phyloP scores from a whole-genome alignment of 768 basidiomycete genomes.

The Lactarius akahatsu region DNA sequence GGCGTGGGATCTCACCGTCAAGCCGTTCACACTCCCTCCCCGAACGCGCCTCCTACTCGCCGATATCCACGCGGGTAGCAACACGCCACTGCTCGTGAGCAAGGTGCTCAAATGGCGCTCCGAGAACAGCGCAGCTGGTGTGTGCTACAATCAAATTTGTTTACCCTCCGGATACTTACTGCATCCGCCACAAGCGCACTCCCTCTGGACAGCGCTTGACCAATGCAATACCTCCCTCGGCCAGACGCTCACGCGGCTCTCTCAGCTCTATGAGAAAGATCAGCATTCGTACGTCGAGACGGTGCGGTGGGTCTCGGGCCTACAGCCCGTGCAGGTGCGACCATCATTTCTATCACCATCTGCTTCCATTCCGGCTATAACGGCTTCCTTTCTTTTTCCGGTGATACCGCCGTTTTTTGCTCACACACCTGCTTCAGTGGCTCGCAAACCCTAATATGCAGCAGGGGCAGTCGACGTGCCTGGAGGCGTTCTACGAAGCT shows the following conservation, averaged over 20 bases:
- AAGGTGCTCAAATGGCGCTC: slow-evolving; percentile 90
- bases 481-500: slow-evolving; percentile 57
- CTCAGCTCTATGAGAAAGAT: slow-evolving; percentile 49
- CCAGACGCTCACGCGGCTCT: slow-evolving; percentile 50
- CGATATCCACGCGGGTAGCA: slow-evolving; percentile 94
- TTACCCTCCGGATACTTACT: slow-evolving; percentile 6
- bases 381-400: not conserved
- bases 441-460: slow-evolving; percentile 52
- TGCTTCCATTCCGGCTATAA: slow-evolving; percentile 1
- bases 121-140: slow-evolving; percentile 58
- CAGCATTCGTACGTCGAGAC: slow-evolving; percentile 51
- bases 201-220: slow-evolving; percentile 65
- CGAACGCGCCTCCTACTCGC: slow-evolving; percentile 83
- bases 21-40: slow-evolving; percentile 80
- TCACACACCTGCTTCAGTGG: slow-evolving; percentile 46
- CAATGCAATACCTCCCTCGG: slow-evolving; percentile 61
- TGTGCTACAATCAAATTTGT: slow-evolving; percentile 6
- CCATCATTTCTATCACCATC: not conserved
- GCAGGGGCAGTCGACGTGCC: slow-evolving; percentile 43
- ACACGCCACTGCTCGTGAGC: slow-evolving; percentile 91
- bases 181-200: slow-evolving; percentile 46
- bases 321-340: slow-evolving; percentile 58
- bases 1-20: slow-evolving; percentile 71
- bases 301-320: slow-evolving; percentile 60
- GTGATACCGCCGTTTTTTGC: not conserved